Base-by-base conservation (phyloP, 179 eudicot species). In the Amaranthus tricolor region DNA sequence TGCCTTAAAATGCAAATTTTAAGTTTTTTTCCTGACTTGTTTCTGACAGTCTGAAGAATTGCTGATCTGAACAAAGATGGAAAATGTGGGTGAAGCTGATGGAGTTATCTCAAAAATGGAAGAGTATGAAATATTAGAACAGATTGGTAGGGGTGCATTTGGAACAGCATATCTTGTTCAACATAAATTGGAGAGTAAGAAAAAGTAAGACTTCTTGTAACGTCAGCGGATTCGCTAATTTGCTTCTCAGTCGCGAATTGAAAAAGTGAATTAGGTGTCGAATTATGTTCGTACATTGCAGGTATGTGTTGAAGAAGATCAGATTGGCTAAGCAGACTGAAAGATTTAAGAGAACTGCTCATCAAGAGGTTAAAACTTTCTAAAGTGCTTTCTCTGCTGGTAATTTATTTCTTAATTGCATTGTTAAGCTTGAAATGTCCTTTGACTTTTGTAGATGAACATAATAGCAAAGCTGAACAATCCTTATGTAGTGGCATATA, bases 121-220 rank as follows among this genome's bases (percentile, higher is more conserved):
- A 51, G 95, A 89, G 13, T 95, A 90, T 79, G 90, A 95, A 75
- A 81, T 86, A 7, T 71, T 90, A 15, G 90, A 90, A 87, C 99
- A 95, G 84, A 89, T 95, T 84, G 96, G 98, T 19, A 94, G 89
- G 77, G 94, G 96, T 6, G 86, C 96, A 69, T 86, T 94, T 85
- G 97, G 96, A 24, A 84, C 90, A 69, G 91, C 98, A 24, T 92
- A 88, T 77, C 93, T 94, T 78, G 92, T 94, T 70, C 89, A 87
- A 14, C 89, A 89, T 68, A 90, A 85, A 67, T 73, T 53, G 65
- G 89, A 89, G 47, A 80, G 85, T 40, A 86, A 75, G 79, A 95
- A 83, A 92, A 94, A 82, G 97, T 92, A 83, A 76, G 86, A 62
- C 17, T 16, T 57, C 19, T 47, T 15, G 31, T 31, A 31, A 31